Evolutionary conservation across 2,329 filamentous ascomycete species (phyloP).

Genomic region (Talaromyces funiculosus): DNA sequence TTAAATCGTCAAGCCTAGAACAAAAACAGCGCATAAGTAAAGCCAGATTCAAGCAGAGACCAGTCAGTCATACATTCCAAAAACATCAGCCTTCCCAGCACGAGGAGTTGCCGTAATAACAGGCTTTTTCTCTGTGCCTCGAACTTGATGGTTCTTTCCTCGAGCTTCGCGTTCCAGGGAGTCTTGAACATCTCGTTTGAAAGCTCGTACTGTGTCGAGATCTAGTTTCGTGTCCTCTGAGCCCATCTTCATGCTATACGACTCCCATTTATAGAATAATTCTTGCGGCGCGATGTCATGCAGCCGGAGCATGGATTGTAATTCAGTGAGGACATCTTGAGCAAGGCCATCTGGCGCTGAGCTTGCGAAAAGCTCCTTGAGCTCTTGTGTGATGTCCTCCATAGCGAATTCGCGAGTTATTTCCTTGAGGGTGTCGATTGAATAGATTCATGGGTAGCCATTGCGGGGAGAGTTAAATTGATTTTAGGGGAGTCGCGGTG

Average conservation of each 20-base stretch:
- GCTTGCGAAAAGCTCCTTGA: slow-evolving; percentile 56
- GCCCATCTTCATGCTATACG: slow-evolving; percentile 93
- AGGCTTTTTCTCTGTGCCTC: slow-evolving; percentile 58
- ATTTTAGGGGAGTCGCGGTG: slow-evolving; percentile 6
- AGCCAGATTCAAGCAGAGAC: not conserved
- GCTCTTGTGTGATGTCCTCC: slow-evolving; percentile 48
- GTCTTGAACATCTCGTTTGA: slow-evolving; percentile 85
- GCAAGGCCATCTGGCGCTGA: slow-evolving; percentile 56
- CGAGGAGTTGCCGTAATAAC: slow-evolving; percentile 56
- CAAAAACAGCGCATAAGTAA: too few species aligned
- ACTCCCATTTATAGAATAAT: slow-evolving; percentile 98
- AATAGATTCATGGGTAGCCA: not conserved
- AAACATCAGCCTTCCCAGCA: slow-evolving; percentile 62
- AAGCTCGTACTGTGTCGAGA: slow-evolving; percentile 64
- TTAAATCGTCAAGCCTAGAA: slow-evolving; percentile 59
- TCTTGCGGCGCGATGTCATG: slow-evolving; percentile 78
- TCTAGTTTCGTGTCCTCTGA: slow-evolving; percentile 67
- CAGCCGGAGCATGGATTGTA: slow-evolving; percentile 79
- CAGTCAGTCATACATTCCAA: slow-evolving; percentile 61
- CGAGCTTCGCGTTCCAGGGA: slow-evolving; percentile 70
- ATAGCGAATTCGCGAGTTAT: slow-evolving; percentile 26
- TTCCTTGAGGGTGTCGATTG: not conserved
- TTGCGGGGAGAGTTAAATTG: slow-evolving; percentile 9
- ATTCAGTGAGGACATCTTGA: slow-evolving; percentile 70
- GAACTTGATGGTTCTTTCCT: slow-evolving; percentile 55